Evolutionary conservation across 306 rosid genomes (phyloP).

Genomic region (Pyrus bretschneideri): DNA sequence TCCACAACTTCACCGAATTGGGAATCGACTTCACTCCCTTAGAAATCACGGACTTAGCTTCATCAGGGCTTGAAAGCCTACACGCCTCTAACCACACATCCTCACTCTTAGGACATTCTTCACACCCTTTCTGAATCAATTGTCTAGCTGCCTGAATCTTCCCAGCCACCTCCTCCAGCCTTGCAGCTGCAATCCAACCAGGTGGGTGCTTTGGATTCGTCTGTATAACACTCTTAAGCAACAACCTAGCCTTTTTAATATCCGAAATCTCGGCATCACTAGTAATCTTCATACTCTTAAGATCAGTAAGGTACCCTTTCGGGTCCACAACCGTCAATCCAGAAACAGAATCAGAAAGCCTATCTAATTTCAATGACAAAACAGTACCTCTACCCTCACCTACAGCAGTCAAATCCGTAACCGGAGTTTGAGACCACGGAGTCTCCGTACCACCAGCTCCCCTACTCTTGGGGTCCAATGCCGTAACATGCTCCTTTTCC

Average conservation of each 20-base stretch:
- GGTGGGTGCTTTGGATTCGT: slow-evolving; percentile 87
- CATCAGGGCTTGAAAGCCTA: slow-evolving; percentile 76
- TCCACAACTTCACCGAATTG: slow-evolving; percentile 80
- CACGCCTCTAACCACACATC: slow-evolving; percentile 95
- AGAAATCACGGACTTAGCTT: slow-evolving; percentile 83
- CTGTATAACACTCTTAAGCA: slow-evolving; percentile 80
- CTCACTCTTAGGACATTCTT: slow-evolving; percentile 82
- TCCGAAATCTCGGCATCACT: slow-evolving; percentile 91
- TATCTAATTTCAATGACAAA: slow-evolving; percentile 68
- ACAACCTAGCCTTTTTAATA: slow-evolving; percentile 72
- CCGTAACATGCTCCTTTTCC: slow-evolving; percentile 81
- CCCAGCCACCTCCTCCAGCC: slow-evolving; percentile 86
- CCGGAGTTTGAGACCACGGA: slow-evolving; percentile 79
- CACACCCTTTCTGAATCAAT: slow-evolving; percentile 78
- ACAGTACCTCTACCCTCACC: slow-evolving; percentile 93
- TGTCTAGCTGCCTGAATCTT: slow-evolving; percentile 77
- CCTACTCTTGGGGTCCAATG: slow-evolving; percentile 83
- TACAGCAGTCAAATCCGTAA: slow-evolving; percentile 87
- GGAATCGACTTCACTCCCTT: slow-evolving; percentile 71
- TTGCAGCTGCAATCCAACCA: slow-evolving; percentile 88
- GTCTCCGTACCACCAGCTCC: slow-evolving; percentile 68
- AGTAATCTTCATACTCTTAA: slow-evolving; percentile 79
- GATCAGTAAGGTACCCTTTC: slow-evolving; percentile 70
- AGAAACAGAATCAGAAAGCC: slow-evolving; percentile 70
- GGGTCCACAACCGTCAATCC: slow-evolving; percentile 82